A percentile compares a stretch with the other conserved stretches of the same genome.
Conservation (phyloP, 2,329 filamentous ascomycete genomes). For the Cladosporium sp. region DNA sequence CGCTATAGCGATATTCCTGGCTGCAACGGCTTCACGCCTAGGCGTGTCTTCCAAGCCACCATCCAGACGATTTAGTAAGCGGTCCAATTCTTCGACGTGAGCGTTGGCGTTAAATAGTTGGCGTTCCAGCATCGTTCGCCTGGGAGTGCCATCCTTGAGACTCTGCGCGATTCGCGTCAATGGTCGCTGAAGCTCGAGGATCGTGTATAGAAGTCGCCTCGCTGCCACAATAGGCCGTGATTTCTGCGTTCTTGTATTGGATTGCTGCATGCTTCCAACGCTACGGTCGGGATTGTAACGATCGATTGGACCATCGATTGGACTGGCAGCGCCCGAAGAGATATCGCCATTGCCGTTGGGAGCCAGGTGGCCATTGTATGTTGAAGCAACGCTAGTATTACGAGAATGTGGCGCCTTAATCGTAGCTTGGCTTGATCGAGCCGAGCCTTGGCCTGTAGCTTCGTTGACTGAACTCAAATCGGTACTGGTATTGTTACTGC, state of each 20-base stretch:
- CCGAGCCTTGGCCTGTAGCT: slow-evolving; percentile 18
- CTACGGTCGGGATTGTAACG: slow-evolving; percentile 20
- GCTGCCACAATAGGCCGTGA: slow-evolving; percentile 22
- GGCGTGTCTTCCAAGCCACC: slow-evolving; percentile 46
- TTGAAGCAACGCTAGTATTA: slow-evolving; percentile 28
- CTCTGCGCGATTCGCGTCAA: slow-evolving; percentile 32
- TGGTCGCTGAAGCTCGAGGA: slow-evolving; percentile 26
- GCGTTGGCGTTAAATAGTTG: slow-evolving; percentile 54
- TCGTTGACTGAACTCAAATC: slow-evolving; percentile 39
- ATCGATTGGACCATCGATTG: slow-evolving; percentile 23
- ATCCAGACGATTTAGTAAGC: slow-evolving; percentile 38
- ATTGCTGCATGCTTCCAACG: slow-evolving; percentile 25
- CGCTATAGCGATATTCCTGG: slow-evolving; percentile 38
- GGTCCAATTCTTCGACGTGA: slow-evolving; percentile 54
- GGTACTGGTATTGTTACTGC: slow-evolving; percentile 12
- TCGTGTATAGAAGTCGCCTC: slow-evolving; percentile 26
- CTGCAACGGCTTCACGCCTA: slow-evolving; percentile 40
- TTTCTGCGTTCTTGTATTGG: slow-evolving; percentile 22
- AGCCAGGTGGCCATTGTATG: slow-evolving; percentile 5
- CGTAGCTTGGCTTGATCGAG: slow-evolving; percentile 42
- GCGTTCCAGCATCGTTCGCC: slow-evolving; percentile 50
- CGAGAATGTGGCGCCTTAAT: slow-evolving; percentile 34
- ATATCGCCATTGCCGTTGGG: slow-evolving; percentile 18
- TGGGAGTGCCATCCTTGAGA: slow-evolving; percentile 43
- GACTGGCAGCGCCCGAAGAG: slow-evolving; percentile 31